Evolutionary conservation across 495 filamentous ascomycete species (phyloP).

Genomic region (Niebla homalea): DNA sequence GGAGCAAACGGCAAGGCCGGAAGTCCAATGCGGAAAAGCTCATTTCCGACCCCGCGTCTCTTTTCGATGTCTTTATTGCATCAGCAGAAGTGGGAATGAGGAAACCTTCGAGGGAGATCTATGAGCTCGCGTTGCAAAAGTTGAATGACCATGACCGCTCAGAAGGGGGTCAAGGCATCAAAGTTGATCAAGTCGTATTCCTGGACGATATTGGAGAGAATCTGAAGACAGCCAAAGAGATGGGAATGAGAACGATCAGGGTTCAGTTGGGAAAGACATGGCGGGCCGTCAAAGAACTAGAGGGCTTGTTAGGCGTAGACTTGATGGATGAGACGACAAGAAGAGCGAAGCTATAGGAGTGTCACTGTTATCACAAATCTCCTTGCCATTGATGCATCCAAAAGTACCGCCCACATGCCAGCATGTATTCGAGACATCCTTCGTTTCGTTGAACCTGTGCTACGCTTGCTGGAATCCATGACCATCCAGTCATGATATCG

Average conservation of each 20-base stretch:
- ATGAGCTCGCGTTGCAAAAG: slow-evolving; percentile 53
- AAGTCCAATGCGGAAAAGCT: slow-evolving; percentile 18
- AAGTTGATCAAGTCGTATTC: slow-evolving; percentile 63
- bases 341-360: slow-evolving; percentile 12
- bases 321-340: slow-evolving; percentile 33
- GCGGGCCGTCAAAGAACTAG: slow-evolving; percentile 61
- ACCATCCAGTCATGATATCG: no score
- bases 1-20: slow-evolving; percentile 17
- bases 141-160: slow-evolving; percentile 46
- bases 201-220: slow-evolving; percentile 96
- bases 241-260: slow-evolving; percentile 73
- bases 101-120: slow-evolving; percentile 77
- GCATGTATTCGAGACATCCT: not conserved
- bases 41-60: slow-evolving; percentile 32
- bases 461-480: no score
- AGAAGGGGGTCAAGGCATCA: slow-evolving; percentile 39
- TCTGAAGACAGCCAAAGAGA: slow-evolving; percentile 59
- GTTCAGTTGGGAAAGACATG: slow-evolving; percentile 64
- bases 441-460: no score
- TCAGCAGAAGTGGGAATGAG: slow-evolving; percentile 75
- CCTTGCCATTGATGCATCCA: no score
- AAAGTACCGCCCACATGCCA: not conserved
- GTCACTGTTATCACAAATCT: no score
- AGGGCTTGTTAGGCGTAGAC: slow-evolving; percentile 35
- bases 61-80: slow-evolving; percentile 76